These are phyloP conservation scores for Fusarium burgessii DNA, from an alignment of 2,329 filamentous ascomycete genomes.

Conservation along the genomic window DNA sequence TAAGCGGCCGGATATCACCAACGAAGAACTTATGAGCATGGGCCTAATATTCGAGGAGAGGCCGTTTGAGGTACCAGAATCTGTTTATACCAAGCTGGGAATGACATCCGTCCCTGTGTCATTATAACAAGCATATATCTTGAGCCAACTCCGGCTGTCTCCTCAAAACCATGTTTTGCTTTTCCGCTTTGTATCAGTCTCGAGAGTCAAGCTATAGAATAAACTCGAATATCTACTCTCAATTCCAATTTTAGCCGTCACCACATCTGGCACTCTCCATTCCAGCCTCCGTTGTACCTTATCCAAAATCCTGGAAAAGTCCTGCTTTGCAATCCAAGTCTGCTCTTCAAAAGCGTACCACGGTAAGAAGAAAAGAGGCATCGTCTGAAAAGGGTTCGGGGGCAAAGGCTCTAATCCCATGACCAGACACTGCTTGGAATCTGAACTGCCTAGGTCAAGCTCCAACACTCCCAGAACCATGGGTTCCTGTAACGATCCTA, in stretches of 20 bases:
- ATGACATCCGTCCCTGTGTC: constrained; percentile 45
- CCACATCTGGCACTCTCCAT: constrained; percentile 14
- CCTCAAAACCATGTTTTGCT: constrained; percentile 34
- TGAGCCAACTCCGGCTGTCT: not conserved
- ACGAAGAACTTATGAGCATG: constrained; percentile 52
- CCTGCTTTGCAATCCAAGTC: constrained; percentile 20
- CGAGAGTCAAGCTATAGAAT: constrained; percentile 42
- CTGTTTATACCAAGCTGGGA: constrained; percentile 48
- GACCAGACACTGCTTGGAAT: constrained; percentile 39
- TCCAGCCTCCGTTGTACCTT: constrained; percentile 29
- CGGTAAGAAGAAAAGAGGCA: constrained; percentile 44
- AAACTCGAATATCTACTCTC: constrained; percentile 45
- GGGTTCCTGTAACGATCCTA: constrained; percentile 32
- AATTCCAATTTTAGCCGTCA: constrained; percentile 36
- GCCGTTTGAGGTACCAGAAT: constrained; percentile 56
- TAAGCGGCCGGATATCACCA: constrained; percentile 50
- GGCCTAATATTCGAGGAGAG: constrained; percentile 60
- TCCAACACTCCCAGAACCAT: constrained; percentile 43
- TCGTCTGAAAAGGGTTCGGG: constrained; percentile 44
- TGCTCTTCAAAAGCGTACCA: constrained; percentile 48
- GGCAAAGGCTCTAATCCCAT: constrained; percentile 44
- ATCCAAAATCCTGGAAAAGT: constrained; percentile 37
- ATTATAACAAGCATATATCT: not conserved
- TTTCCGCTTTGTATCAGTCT: constrained; percentile 14
- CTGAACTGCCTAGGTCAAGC: constrained; percentile 29